Evolutionary conservation across 345 rosid genomes (phyloP), one percentile per base, ranked within the genome.

Genomic region (Carallia brachiata): DNA sequence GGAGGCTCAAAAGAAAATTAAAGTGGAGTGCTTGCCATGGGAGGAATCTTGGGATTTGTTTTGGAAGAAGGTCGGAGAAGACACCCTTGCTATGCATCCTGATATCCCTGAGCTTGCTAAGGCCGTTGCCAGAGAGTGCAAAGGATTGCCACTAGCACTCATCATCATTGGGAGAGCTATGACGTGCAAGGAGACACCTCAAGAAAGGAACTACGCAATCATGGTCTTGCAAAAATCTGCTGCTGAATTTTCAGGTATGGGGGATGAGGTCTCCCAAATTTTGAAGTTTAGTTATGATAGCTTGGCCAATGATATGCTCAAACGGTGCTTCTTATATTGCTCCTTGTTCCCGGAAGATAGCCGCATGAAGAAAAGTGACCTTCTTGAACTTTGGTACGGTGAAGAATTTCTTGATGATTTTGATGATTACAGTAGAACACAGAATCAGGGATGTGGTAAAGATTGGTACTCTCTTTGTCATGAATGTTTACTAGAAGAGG

Each of bases 141-240:
- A 63, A 0, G 83, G 79, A 31, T 79, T 76, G 58, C 85, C 83
- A 0, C 47, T 75, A 36, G 77, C 83, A 23, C 73, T 82, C 36
- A 73, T 79, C 70, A 67, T 74, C 15, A 73, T 82, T 0, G 79
- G 80, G 7, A 74, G 81, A 56, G 82, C 78, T 47, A 79, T 82
- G 83, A 71, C 77, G 7, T 56, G 70, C 32, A 78, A 76, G 80
- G 73, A 68, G 52, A 78, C 80, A 31, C 75, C 68, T 48, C 73
- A 73, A 66, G 76, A 76, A 12, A 76, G 82, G 85, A 69, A 62
- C 65, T 69, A 71, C 52, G 81, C 84, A 36, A 66, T 77, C 52
- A 8, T 18, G 6, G 5, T 17, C 17, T 28, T 47, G 19, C 7
- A 5, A 4, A 12, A 47, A 52, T 40, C 15, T 62, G 30, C n/a